These are phyloP conservation scores for Exophiala phaeomuriformis DNA, from an alignment of 2,329 filamentous ascomycete genomes.

Conservation along the genomic window DNA sequence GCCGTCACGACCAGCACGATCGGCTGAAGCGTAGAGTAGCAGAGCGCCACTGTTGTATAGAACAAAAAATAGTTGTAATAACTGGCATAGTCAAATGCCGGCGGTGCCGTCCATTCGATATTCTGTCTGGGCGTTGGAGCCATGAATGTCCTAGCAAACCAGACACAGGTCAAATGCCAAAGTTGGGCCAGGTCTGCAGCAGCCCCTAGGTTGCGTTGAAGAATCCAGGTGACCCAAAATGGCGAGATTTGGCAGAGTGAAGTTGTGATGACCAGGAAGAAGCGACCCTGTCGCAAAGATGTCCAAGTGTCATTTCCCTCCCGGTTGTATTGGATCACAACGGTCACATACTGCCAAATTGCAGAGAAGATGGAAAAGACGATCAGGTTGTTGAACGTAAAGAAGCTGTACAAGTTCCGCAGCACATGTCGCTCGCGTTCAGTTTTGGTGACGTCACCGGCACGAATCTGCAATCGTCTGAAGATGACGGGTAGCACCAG, in stretches of 20 bases:
- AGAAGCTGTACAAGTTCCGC: conserved; percentile 86
- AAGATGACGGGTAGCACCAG: conserved; percentile 85
- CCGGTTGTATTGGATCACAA: conserved; percentile 54
- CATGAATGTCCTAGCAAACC: conserved; percentile 74
- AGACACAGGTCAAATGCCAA: conserved; percentile 75
- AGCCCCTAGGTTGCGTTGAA: conserved; percentile 88
- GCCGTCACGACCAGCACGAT: conserved; percentile 79
- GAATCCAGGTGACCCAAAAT: conserved; percentile 89
- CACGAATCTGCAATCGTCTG: conserved; percentile 71
- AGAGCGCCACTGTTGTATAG: conserved; percentile 82
- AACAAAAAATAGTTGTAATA: conserved; percentile 99
- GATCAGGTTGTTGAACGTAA: conserved; percentile 93
- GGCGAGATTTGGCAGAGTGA: conserved; percentile 73
- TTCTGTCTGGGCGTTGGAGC: conserved; percentile 82
- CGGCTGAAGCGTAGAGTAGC: conserved; percentile 78
- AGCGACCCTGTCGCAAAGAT: conserved; percentile 57
- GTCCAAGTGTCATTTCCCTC: conserved; percentile 58
- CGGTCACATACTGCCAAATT: conserved; percentile 64
- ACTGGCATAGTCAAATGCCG: conserved; percentile 85
- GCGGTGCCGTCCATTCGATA: conserved; percentile 88
- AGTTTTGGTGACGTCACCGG: conserved; percentile 86
- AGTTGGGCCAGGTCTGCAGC: conserved; percentile 90
- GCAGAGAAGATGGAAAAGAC: conserved; percentile 89
- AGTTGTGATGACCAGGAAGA: conserved; percentile 59
- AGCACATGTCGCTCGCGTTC: conserved; percentile 86